Evolutionary conservation across 495 filamentous ascomycete genomes (phyloP), one percentile per base, ranked within the genome.

Genomic region (Xylaria flabelliformis): DNA sequence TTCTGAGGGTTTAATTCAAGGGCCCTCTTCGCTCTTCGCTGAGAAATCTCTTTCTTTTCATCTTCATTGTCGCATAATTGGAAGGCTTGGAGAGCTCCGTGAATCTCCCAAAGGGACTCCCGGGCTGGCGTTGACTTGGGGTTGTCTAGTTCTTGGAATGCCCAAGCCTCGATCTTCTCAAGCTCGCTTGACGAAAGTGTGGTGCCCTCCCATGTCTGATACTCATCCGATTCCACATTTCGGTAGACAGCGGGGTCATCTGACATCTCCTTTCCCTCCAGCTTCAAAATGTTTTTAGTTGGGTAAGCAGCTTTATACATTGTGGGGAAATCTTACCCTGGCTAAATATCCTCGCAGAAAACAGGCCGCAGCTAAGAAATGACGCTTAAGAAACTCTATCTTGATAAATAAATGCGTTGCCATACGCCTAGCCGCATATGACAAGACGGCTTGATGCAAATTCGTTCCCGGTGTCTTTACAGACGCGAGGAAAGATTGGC

Each of bases 51-150:
- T 0, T 56, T 59, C 32, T 72, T 61, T 21, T 69, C 72, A 1
- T 71, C 56, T 48, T 75, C 71, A 6, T 64, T 58, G 24, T 42
- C 61, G 48, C 73, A 78, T 39, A 78, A 55, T 19, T 78, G 77
- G 64, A 78, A 78, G 1, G 59, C 64, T 55, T 82, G 76, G 42
- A 79, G 73, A 2, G 80, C 79, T 26, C 79, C 74, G 41, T 83
- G 81, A 4, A 80, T 80, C 56, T 83, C 78, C 81, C 81, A 83
- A 17, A 79, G 72, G 10, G 80, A 79, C 48, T 80, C 29, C 6
- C 70, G 24, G 19, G 68, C 39, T 19, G 70, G 73, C 17, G 74
- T 72, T 13, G 73, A 69, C 15, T 76, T 64, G 17, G 59, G 19
- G 29, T 73, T 73, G 9, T 39, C 10, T 13, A 78, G 74, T 32